Evolutionary conservation across 768 basidiomycete genomes (phyloP).

Genomic region (Russula emetica): DNA sequence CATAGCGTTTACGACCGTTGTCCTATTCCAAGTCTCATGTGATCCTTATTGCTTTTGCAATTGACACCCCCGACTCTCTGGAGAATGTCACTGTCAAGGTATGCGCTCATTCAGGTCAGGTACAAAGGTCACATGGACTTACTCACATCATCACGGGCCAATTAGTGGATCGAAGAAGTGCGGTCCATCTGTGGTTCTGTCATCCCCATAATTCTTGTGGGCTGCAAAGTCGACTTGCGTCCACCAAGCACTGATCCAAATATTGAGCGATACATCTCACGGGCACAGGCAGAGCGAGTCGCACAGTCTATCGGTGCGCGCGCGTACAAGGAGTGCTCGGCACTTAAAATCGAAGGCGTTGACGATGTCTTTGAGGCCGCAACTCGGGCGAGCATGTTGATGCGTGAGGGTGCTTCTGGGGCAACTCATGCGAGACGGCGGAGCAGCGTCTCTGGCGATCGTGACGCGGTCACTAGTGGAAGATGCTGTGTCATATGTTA

Average conservation of each 20-base stretch:
- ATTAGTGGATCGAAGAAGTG: constrained; percentile 97
- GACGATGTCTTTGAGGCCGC: constrained; percentile 98
- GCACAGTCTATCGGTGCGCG: constrained; percentile 84
- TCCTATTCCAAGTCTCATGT: constrained; percentile 99
- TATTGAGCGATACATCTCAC: constrained; percentile 59
- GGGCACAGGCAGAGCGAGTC: constrained; percentile 75
- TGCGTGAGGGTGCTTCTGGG: constrained; percentile 75
- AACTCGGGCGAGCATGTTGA: constrained; percentile 93
- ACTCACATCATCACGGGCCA: not conserved
- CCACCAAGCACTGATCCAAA: constrained; percentile 49
- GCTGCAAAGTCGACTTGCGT: constrained; percentile 92
- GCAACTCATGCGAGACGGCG: constrained; percentile 38
- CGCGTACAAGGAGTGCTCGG: constrained; percentile 92
- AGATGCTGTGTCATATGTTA: constrained; percentile 28
- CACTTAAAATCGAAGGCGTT: constrained; percentile 84
- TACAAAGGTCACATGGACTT: not conserved
- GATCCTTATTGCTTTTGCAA: constrained; percentile 94
- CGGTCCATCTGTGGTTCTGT: constrained; percentile 89
- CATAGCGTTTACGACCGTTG: constrained; percentile 85
- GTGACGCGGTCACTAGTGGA: constrained; percentile 12
- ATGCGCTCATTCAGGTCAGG: constrained; percentile 21
- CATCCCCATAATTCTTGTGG: constrained; percentile 93
- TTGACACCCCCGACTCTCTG: constrained; percentile 94
- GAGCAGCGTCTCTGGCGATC: constrained; percentile 28
- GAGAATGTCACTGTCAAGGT: constrained; percentile 95